Conservation (phyloP, 495 filamentous ascomycete genomes). For the Penicillium turbatum region DNA sequence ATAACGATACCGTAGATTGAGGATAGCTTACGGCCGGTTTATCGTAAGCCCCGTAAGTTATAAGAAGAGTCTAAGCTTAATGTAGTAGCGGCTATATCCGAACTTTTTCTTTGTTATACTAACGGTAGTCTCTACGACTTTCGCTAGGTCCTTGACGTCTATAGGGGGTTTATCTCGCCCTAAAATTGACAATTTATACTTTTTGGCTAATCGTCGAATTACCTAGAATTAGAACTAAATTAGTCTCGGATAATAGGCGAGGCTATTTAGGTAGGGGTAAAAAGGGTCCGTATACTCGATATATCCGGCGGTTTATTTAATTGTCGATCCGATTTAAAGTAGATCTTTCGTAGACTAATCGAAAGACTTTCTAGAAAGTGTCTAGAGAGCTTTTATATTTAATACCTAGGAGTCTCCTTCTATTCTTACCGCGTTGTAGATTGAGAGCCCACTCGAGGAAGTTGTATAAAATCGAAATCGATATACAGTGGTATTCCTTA, state of each 20-base stretch:
- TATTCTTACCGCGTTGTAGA: slow-evolving; percentile 25
- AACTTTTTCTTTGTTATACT: slow-evolving; percentile 30
- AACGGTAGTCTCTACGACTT: slow-evolving; percentile 23
- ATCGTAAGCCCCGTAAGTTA: slow-evolving; percentile 27
- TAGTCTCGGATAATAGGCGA: too few species aligned
- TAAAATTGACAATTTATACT: slow-evolving; percentile 24
- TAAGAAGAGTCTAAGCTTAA: slow-evolving; percentile 23
- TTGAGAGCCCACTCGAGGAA: slow-evolving; percentile 34
- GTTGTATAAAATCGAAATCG: slow-evolving; percentile 19
- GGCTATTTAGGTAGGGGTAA: too few species aligned
- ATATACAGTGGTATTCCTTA: slow-evolving; percentile 19
- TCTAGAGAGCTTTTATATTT: slow-evolving; percentile 22
- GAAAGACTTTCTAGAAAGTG: slow-evolving; percentile 30
- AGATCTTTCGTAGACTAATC: slow-evolving; percentile 24
- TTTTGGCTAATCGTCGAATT: slow-evolving; percentile 17
- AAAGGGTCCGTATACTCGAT: too few species aligned
- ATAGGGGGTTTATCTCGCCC: slow-evolving; percentile 26
- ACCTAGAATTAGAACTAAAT: too few species aligned
- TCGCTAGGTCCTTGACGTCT: slow-evolving; percentile 23
- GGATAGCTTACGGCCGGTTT: slow-evolving; percentile 24
- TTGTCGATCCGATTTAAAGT: slow-evolving; percentile 23
- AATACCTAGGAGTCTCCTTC: slow-evolving; percentile 23
- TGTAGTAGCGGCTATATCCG: slow-evolving; percentile 22
- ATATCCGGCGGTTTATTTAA: slow-evolving; percentile 23
- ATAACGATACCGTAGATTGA: slow-evolving; percentile 27